Base-by-base conservation (phyloP, 1,139 yeast species). In the Casaregolazyma lundiana region DNA sequence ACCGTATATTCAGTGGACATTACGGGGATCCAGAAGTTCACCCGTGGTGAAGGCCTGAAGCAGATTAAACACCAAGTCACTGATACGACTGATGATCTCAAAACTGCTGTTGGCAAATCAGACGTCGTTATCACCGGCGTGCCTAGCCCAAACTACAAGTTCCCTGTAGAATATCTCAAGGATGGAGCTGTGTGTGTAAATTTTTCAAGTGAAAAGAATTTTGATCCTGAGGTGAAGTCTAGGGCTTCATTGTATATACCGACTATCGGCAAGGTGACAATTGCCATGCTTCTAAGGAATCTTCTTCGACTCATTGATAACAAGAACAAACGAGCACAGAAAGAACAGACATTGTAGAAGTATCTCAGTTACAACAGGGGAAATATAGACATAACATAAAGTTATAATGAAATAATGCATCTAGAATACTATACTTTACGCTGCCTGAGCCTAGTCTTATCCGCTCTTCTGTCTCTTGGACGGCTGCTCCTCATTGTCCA, bases 71-170 rank as follows among this genome's bases (percentile, higher is more conserved):
- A 92, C 65, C 84, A 82, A 54, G 97, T 89, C 17, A 76, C 79
- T 37, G 95, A 86, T 52, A 75, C 76, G 32, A 70, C 72, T 32
- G 63, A 65, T 20, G 68, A 73, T 18, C 65, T 90, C 37, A 80
- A 82, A 56, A 77, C 80, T 45, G 78, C 85, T 41, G 84, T 92
- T 2, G 74, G 78, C 24, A 75, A 71, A 43, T 88, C 97, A 26
- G 98, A 92, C 64, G 96, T 92, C 15, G 80, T 92, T 47, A 85
- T 92, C 56, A 92, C 98, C 1, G 98, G 98, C 45, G 98, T 92
- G 5, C 98, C 98, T 4, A 75, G 84, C 1, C 79, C 82, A 19
- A 61, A 64, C 39, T 92, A 90, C 71, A 89, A 88, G 67, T 89
- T 90, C 67, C 96, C 97, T 30, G 76, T 85, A 4, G 84, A 84